phyloP scores from a whole-genome alignment of 352 stramenopile species.

The Pythium sukuiense region DNA sequence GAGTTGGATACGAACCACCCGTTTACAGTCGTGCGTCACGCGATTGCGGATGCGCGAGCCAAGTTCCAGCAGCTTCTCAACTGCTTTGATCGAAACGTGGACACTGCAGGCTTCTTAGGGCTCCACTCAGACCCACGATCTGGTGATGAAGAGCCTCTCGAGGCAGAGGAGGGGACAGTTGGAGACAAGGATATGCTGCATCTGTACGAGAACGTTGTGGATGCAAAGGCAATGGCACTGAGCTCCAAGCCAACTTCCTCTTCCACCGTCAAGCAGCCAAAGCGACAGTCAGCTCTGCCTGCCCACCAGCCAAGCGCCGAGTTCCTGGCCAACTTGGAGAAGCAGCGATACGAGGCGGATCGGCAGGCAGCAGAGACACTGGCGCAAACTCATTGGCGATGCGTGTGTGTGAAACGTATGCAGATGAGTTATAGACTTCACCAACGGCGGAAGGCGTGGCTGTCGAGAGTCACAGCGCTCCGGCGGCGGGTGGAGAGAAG shows the following conservation, averaged over 20 bases:
- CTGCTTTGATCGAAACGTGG: background rate
- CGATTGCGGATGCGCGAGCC: slow-evolving; percentile 25
- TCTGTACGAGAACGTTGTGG: slow-evolving; percentile 42
- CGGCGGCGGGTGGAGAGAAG: slow-evolving; percentile 1
- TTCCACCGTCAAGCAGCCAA: background rate
- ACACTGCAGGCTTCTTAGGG: background rate
- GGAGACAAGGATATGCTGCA: slow-evolving; percentile 20
- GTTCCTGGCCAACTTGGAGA: slow-evolving; percentile 22
- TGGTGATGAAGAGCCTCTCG: background rate
- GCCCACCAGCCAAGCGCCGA: slow-evolving; percentile 5
- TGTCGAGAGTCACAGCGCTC: background rate
- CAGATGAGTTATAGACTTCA: slow-evolving; percentile 1
- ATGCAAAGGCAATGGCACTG: slow-evolving; percentile 19
- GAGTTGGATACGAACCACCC: slow-evolving; percentile 31
- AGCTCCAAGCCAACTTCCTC: background rate
- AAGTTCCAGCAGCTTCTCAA: slow-evolving; percentile 31
- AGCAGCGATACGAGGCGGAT: slow-evolving; percentile 20
- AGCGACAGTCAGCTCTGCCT: background rate
- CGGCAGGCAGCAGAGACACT: background rate
- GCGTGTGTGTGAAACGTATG: slow-evolving; percentile 19
- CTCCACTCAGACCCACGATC: background rate
- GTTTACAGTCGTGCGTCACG: slow-evolving; percentile 28
- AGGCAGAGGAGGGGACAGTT: background rate
- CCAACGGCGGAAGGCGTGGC: slow-evolving; percentile 1
- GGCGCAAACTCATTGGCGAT: slow-evolving; percentile 15